Conservation (phyloP, 2,329 filamentous ascomycete species). For the Exophiala oligosperma region DNA sequence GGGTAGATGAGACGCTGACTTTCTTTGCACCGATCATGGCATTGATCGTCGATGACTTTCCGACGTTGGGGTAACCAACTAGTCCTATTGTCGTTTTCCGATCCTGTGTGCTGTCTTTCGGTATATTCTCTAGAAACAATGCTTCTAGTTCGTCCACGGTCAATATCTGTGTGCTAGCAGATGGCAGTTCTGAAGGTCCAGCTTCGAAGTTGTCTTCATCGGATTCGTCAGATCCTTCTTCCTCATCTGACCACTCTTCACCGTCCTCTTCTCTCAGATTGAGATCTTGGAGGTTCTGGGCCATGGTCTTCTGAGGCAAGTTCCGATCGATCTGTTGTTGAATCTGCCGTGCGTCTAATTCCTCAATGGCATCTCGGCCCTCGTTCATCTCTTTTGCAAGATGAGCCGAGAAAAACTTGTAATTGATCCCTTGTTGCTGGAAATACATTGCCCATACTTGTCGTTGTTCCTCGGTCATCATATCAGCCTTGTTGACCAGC, state of each 20-base stretch:
- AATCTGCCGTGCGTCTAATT: constrained; percentile 43
- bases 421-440: constrained; percentile 75
- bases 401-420: constrained; percentile 94
- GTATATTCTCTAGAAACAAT: constrained; percentile 77
- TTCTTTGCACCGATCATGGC: constrained; percentile 98
- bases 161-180: constrained; percentile 67
- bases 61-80: constrained; percentile 97
- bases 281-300: constrained; percentile 23
- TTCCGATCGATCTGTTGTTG: constrained; percentile 24
- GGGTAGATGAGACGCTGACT: constrained; percentile 94
- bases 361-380: constrained; percentile 57
- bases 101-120: constrained; percentile 50
- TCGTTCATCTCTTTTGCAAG: constrained; percentile 89
- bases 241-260: constrained; percentile 34
- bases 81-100: constrained; percentile 85
- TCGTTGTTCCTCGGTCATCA: constrained; percentile 89
- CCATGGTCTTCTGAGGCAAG: constrained; percentile 22
- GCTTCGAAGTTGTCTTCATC: constrained; percentile 40
- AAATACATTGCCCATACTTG: constrained; percentile 85
- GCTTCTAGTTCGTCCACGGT: constrained; percentile 90
- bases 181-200: constrained; percentile 16
- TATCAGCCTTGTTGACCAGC: constrained; percentile 97
- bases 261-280: constrained; percentile 30
- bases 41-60: constrained; percentile 99
- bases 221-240: constrained; percentile 48